phyloP scores from a whole-genome alignment of 441 rosid species.

The Sinapis alba region DNA sequence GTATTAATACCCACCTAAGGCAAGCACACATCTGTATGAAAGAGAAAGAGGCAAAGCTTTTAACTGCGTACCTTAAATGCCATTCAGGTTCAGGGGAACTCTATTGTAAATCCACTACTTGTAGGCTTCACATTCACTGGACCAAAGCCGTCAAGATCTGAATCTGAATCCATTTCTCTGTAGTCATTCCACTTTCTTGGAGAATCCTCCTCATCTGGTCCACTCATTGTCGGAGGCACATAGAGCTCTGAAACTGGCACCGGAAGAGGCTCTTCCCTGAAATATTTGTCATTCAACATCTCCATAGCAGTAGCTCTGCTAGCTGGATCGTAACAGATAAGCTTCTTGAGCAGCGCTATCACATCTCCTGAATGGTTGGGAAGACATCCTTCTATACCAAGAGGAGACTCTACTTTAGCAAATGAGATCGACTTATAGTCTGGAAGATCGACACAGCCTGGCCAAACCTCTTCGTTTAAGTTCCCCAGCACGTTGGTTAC shows the following conservation, averaged over 20 bases:
- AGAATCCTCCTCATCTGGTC: constrained; percentile 72
- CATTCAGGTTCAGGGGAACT: constrained; percentile 51
- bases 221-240: constrained; percentile 59
- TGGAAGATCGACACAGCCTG: constrained; percentile 73
- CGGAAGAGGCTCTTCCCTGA: constrained; percentile 77
- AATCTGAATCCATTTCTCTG: constrained; percentile 65
- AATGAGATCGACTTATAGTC: constrained; percentile 84
- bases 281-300: constrained; percentile 72
- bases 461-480: constrained; percentile 77
- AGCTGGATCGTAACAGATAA: constrained; percentile 80
- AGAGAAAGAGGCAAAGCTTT: background rate
- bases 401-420: constrained; percentile 66
- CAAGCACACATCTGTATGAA: background rate
- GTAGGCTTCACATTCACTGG: constrained; percentile 53
- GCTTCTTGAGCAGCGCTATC: constrained; percentile 63
- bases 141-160: constrained; percentile 74
- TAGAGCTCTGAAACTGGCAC: constrained; percentile 67
- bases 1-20: background rate
- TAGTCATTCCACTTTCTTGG: constrained; percentile 57
- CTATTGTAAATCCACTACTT: constrained; percentile 61
- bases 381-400: constrained; percentile 64
- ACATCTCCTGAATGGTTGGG: constrained; percentile 55
- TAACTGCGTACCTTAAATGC: constrained; percentile 29
- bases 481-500: constrained; percentile 75
- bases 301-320: constrained; percentile 78